These are phyloP conservation scores for Trichosporon asahii DNA, from an alignment of 1,284 basidiomycete genomes.

Conservation along the genomic window DNA sequence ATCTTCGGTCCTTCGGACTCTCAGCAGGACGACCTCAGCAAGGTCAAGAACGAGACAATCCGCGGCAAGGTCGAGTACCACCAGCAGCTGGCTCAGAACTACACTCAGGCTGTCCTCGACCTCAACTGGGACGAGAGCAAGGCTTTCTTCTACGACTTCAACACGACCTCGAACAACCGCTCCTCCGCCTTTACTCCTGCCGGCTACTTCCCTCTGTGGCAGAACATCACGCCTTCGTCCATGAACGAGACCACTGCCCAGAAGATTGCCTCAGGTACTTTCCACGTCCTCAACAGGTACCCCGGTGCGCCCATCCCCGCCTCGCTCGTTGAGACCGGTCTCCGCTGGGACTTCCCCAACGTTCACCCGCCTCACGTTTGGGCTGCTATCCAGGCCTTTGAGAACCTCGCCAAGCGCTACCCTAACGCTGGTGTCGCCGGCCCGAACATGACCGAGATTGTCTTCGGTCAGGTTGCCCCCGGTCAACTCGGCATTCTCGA, in stretches of 20 bases:
- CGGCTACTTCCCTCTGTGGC: slow-evolving; percentile 83
- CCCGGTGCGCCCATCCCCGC: slow-evolving; percentile 68
- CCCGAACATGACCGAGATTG: slow-evolving; percentile 12
- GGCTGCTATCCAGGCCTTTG: slow-evolving; percentile 70
- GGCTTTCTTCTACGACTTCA: slow-evolving; percentile 72
- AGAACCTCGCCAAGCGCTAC: slow-evolving; percentile 47
- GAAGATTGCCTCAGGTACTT: slow-evolving; percentile 66
- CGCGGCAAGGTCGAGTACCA: slow-evolving; percentile 56
- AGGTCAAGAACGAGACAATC: slow-evolving; percentile 1
- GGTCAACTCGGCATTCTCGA: slow-evolving; percentile 74
- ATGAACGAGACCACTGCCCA: slow-evolving; percentile 63
- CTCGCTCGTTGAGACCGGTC: slow-evolving; percentile 70
- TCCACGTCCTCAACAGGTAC: slow-evolving; percentile 74
- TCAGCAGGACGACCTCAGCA: neutral
- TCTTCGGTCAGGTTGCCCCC: slow-evolving; percentile 58
- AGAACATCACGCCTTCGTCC: slow-evolving; percentile 74
- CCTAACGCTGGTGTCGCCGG: slow-evolving; percentile 31
- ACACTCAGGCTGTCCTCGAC: slow-evolving; percentile 72
- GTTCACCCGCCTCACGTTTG: slow-evolving; percentile 70
- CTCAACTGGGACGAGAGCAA: slow-evolving; percentile 78
- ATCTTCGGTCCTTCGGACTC: slow-evolving; percentile 3
- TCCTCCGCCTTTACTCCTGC: slow-evolving; percentile 66
- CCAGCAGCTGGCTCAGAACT: slow-evolving; percentile 57
- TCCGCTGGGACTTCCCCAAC: slow-evolving; percentile 65
- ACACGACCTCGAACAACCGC: slow-evolving; percentile 63